Evolutionary conservation across 2,329 filamentous ascomycete genomes (phyloP).

Genomic region (Microdochium trichocladiopsis): DNA sequence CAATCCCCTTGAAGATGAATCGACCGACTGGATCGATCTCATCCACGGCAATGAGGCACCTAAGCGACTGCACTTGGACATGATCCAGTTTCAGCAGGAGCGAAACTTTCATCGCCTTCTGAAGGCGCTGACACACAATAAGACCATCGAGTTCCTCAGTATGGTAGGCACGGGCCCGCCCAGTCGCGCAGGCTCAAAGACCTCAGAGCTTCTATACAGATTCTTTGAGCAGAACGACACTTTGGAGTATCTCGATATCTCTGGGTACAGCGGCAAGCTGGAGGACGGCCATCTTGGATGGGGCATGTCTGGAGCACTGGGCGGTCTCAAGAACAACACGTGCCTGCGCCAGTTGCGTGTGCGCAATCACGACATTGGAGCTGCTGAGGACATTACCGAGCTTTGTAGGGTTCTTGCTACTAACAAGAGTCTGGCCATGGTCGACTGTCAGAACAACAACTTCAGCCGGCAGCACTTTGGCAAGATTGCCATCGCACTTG

Average conservation of each 20-base stretch:
- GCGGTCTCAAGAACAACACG: conserved; percentile 35
- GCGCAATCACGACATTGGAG: conserved; percentile 48
- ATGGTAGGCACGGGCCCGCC: conserved; percentile 47
- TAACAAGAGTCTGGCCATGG: conserved; percentile 40
- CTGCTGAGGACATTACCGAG: conserved; percentile 25
- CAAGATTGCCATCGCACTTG: conserved; percentile 18
- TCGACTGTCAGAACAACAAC: conserved; percentile 49
- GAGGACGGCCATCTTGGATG: conserved; percentile 49
- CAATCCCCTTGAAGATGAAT: conserved; percentile 45
- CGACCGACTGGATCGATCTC: conserved; percentile 40
- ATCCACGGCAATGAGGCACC: conserved; percentile 40
- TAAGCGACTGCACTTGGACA: conserved; percentile 43
- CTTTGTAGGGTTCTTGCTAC: conserved; percentile 40
- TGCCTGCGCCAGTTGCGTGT: conserved; percentile 43
- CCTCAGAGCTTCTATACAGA: conserved; percentile 38
- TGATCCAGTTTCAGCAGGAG: conserved; percentile 50
- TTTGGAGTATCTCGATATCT: conserved; percentile 47
- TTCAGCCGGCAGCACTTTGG: conserved; percentile 33
- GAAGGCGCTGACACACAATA: conserved; percentile 40
- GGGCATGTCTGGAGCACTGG: conserved; percentile 43
- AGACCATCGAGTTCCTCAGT: conserved; percentile 42
- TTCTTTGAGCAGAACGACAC: conserved; percentile 45
- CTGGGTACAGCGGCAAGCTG: conserved; percentile 48
- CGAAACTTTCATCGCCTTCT: conserved; percentile 43
- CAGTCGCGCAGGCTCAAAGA: conserved; percentile 34